These are phyloP conservation scores for Favolaschia claudopus DNA, from an alignment of 768 basidiomycete genomes.

Conservation along the genomic window DNA sequence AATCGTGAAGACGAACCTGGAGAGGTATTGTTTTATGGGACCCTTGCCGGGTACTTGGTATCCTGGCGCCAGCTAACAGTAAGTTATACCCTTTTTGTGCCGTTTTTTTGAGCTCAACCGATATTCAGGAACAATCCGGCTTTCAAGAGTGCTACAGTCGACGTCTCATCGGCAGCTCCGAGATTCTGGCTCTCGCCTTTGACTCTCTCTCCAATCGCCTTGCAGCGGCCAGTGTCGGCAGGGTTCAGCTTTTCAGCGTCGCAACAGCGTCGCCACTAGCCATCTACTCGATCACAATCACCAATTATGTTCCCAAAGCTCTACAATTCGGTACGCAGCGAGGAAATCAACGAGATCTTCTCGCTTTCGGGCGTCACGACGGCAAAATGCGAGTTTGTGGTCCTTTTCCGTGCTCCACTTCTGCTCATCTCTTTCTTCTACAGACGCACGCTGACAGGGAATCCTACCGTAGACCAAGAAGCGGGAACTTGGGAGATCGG, in stretches of 20 bases:
- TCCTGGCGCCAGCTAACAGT: neutral
- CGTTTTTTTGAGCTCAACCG: neutral
- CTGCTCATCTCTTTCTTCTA: neutral
- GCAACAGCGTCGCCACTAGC: neutral
- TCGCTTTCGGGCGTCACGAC: neutral
- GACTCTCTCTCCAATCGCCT: neutral
- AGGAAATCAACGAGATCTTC: slow-evolving; percentile 1
- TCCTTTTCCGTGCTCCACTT: neutral
- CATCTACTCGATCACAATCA: neutral
- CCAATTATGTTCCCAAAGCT: neutral
- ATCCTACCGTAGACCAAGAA: neutral
- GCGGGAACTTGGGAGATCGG: neutral
- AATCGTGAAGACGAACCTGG: slow-evolving; percentile 1
- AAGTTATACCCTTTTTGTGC: neutral
- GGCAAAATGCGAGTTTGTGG: slow-evolving; percentile 1
- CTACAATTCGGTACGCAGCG: neutral
- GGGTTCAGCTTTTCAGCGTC: neutral
- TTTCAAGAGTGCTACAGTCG: neutral
- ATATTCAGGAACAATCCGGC: neutral
- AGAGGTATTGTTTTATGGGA: neutral
- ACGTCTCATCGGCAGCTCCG: neutral
- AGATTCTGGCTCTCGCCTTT: slow-evolving; percentile 1
- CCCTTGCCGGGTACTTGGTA: neutral
- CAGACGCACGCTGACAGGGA: neutral
- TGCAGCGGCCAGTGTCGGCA: neutral